These are phyloP conservation scores for Silene coronaria DNA, from an alignment of 179 eudicot species.

Conservation along the genomic window DNA sequence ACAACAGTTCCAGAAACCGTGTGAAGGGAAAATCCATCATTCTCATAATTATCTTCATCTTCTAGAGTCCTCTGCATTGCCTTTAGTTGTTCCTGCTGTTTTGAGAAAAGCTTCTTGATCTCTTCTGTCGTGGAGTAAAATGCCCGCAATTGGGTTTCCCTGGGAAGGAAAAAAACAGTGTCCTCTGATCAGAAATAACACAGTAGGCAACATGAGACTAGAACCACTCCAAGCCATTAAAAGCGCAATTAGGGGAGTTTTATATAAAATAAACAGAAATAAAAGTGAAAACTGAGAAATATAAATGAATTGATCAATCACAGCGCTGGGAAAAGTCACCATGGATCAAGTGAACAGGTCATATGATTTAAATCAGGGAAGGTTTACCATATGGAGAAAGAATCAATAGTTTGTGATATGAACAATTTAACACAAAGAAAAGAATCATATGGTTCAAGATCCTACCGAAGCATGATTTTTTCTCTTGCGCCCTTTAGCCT, in stretches of 20 bases:
- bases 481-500: constrained; percentile 78
- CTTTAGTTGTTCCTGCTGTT: constrained; percentile 95
- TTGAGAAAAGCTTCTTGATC: constrained; percentile 60
- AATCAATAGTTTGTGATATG: neutral
- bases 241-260: neutral
- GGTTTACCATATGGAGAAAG: neutral
- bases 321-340: neutral
- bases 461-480: constrained; percentile 91
- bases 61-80: constrained; percentile 91
- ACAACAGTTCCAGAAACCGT: constrained; percentile 22
- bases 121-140: constrained; percentile 96
- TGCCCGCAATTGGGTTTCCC: constrained; percentile 93
- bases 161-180: constrained; percentile 28
- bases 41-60: constrained; percentile 81
- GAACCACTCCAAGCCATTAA: neutral
- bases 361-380: neutral
- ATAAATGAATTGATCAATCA: neutral
- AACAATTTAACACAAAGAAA: neutral
- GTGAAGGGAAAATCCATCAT: constrained; percentile 48
- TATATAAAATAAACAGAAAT: neutral
- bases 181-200: constrained; percentile 1
- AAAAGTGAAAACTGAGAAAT: neutral
- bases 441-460: constrained; percentile 1
- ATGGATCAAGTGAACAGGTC: neutral
- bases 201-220: neutral